These are phyloP conservation scores for Pseudopediastrum boryanum DNA, from an alignment of 139 green algal genomes.

Conservation along the genomic window DNA sequence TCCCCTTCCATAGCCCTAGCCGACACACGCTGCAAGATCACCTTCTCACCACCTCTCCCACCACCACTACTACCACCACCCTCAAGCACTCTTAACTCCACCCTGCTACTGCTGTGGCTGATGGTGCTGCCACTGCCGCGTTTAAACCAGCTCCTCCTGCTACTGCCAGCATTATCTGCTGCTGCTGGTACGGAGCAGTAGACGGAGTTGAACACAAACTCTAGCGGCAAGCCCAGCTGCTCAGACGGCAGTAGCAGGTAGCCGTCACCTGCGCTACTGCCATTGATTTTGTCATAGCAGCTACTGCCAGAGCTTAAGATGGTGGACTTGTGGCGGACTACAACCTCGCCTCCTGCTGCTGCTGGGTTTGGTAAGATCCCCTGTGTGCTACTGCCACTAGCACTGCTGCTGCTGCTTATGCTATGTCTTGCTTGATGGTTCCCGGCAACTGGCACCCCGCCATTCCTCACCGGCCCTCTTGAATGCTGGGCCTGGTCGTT, in stretches of 20 bases:
- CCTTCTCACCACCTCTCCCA: constrained; percentile 36
- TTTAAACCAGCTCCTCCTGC: not conserved
- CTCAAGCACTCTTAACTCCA: not conserved
- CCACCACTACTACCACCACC: not conserved
- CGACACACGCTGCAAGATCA: constrained; percentile 28
- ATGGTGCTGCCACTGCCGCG: not conserved
- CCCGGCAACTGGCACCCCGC: too few species aligned
- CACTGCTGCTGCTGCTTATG: too few species aligned
- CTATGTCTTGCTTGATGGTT: too few species aligned
- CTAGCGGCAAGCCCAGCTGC: not conserved
- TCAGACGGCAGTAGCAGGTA: not conserved
- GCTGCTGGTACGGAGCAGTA: constrained; percentile 1
- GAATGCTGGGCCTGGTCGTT: too few species aligned
- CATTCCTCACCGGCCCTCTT: too few species aligned
- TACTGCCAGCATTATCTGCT: not conserved
- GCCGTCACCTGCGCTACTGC: too few species aligned
- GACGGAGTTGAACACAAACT: not conserved
- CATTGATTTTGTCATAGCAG: too few species aligned
- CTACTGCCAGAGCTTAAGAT: too few species aligned
- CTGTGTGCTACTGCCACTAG: too few species aligned
- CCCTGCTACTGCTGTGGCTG: not conserved
- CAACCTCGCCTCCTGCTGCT: too few species aligned
- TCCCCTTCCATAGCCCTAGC: constrained; percentile 34
- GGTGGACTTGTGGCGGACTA: too few species aligned
- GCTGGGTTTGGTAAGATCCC: too few species aligned